Evolutionary conservation across 441 rosid genomes (phyloP).

Genomic region (Codiaeum variegatum): DNA sequence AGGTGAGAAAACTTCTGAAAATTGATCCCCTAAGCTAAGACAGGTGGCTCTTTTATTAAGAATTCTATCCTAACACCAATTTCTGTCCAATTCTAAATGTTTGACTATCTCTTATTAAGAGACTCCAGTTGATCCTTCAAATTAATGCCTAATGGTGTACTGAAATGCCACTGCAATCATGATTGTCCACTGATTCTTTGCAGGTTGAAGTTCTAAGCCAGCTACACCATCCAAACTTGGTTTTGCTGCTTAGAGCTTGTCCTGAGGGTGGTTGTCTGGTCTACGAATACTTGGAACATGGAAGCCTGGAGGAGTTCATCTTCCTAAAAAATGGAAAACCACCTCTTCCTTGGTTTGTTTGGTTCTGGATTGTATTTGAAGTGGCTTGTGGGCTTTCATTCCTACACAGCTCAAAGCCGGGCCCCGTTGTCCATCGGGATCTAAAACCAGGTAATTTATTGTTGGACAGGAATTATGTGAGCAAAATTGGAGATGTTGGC

Average conservation of each 20-base stretch:
- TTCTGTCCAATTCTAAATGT: neutral
- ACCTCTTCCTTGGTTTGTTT: slow-evolving; percentile 79
- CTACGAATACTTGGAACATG: slow-evolving; percentile 85
- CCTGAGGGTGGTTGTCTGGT: slow-evolving; percentile 79
- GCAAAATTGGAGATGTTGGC: slow-evolving; percentile 88
- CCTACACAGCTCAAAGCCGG: slow-evolving; percentile 89
- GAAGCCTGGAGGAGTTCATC: slow-evolving; percentile 73
- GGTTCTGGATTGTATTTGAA: slow-evolving; percentile 66
- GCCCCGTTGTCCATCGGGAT: slow-evolving; percentile 87
- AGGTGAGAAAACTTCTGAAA: neutral
- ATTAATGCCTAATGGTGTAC: neutral
- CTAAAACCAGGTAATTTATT: slow-evolving; percentile 77
- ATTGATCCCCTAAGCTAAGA: neutral
- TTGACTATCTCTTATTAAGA: neutral
- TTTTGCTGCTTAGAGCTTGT: slow-evolving; percentile 88
- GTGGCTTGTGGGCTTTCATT: slow-evolving; percentile 83
- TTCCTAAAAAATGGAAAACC: slow-evolving; percentile 50
- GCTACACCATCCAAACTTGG: slow-evolving; percentile 70
- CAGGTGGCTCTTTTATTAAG: slow-evolving; percentile 1
- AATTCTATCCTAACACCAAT: neutral
- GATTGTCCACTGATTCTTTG: slow-evolving; percentile 13
- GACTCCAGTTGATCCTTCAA: neutral
- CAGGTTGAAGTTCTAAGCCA: slow-evolving; percentile 88
- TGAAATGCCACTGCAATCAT: neutral
- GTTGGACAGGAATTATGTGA: slow-evolving; percentile 63